Percentiles rank a stretch among this genome's conserved stretches.
phyloP scores from a whole-genome alignment of 108 stramenopile species.

The Pinguiococcus pyrenoidosus region DNA sequence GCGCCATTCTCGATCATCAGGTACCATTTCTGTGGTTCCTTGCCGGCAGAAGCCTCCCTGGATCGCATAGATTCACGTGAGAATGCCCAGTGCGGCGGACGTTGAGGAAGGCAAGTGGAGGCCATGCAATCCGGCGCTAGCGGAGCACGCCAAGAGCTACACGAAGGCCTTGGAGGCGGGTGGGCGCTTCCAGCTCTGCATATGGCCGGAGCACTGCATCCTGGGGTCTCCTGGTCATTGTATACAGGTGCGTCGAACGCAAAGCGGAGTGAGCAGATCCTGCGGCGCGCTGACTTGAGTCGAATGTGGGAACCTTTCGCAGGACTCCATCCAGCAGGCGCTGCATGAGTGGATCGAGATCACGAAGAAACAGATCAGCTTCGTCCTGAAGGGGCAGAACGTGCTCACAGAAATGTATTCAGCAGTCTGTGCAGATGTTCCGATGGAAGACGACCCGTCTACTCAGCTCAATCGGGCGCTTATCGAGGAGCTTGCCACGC shows the following conservation, averaged over 20 bases:
- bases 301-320: no score
- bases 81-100: slow-evolving; percentile 36
- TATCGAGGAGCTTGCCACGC: slow-evolving; percentile 27
- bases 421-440: slow-evolving; percentile 70
- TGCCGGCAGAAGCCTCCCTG: no score
- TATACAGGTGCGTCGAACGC: no score
- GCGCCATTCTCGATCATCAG: slow-evolving; percentile 70
- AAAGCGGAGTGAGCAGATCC: no score
- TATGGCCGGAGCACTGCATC: slow-evolving; percentile 95
- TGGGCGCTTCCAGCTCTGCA: slow-evolving; percentile 55
- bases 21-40: no score
- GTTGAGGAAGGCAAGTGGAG: slow-evolving; percentile 48
- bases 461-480: slow-evolving; percentile 44
- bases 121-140: slow-evolving; percentile 24
- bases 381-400: slow-evolving; percentile 66
- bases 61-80: not conserved
- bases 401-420: slow-evolving; percentile 79
- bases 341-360: slow-evolving; percentile 18
- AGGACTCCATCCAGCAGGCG: slow-evolving; percentile 11
- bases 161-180: slow-evolving; percentile 42
- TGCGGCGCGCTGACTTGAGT: no score
- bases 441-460: slow-evolving; percentile 31
- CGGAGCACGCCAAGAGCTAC: slow-evolving; percentile 27
- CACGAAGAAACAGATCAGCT: slow-evolving; percentile 13
- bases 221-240: slow-evolving; percentile 58